A percentile compares a stretch with the other conserved stretches of the same genome.
These are phyloP conservation scores for Pyrenophora graminea DNA, from an alignment of 2,329 filamentous ascomycete genomes.

Conservation along the genomic window DNA sequence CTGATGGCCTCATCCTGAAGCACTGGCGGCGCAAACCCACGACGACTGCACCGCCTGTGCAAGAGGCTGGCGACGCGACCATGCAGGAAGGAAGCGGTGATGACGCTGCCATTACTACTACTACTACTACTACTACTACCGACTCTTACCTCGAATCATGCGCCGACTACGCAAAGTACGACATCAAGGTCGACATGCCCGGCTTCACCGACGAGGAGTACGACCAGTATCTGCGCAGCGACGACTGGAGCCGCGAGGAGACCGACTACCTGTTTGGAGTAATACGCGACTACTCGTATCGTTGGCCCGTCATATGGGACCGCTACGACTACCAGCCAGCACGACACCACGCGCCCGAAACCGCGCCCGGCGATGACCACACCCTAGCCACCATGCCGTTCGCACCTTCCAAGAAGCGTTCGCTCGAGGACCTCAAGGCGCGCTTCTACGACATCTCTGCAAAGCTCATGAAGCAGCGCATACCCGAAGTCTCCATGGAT, in stretches of 20 bases:
- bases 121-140: conserved; percentile 16
- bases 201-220: conserved; percentile 89
- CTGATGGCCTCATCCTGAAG: conserved; percentile 70
- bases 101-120: conserved; percentile 37
- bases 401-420: conserved; percentile 60
- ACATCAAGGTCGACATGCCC: conserved; percentile 77
- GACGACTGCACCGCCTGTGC: conserved; percentile 29
- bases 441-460: conserved; percentile 86
- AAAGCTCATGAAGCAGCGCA: conserved; percentile 48
- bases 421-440: conserved; percentile 87
- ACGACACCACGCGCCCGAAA: conserved; percentile 29
- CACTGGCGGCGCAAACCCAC: conserved; percentile 76
- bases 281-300: conserved; percentile 77
- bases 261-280: conserved; percentile 86
- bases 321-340: conserved; percentile 75
- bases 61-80: conserved; percentile 37
- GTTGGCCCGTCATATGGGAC: conserved; percentile 91
- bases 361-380: conserved; percentile 26
- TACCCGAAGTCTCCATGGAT: conserved; percentile 67
- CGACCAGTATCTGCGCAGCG: conserved; percentile 69
- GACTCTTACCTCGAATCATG: conserved; percentile 50
- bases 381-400: conserved; percentile 41
- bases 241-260: conserved; percentile 88
- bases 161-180: conserved; percentile 80
- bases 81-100: conserved; percentile 44